A percentile compares a stretch with the other conserved stretches of the same genome.
Evolutionary conservation across 2,329 filamentous ascomycete genomes (phyloP).

Genomic region (Cladosporium sp.): DNA sequence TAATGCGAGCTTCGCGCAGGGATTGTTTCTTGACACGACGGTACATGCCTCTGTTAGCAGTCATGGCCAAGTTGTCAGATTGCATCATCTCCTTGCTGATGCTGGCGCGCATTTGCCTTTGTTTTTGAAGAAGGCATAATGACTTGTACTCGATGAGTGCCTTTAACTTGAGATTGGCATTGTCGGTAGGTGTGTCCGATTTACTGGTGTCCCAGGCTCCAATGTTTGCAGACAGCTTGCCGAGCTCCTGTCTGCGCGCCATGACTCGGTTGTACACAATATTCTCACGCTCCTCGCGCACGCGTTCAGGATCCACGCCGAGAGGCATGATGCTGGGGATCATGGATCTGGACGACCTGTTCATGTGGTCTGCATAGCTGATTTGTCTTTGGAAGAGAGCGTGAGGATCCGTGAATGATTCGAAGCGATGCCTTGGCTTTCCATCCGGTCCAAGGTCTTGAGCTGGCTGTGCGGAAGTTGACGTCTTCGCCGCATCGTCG

Average conservation of each 20-base stretch:
- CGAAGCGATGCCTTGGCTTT: slow-evolving; percentile 51
- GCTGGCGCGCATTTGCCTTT: slow-evolving; percentile 77
- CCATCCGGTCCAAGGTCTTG: slow-evolving; percentile 33
- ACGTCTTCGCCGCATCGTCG: slow-evolving; percentile 43
- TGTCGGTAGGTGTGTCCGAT: slow-evolving; percentile 64
- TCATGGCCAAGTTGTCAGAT: slow-evolving; percentile 95
- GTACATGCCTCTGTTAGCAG: slow-evolving; percentile 85
- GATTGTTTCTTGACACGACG: slow-evolving; percentile 97
- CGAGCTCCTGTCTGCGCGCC: slow-evolving; percentile 78
- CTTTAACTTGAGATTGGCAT: slow-evolving; percentile 81
- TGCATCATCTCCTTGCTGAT: slow-evolving; percentile 90
- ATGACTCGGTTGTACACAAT: slow-evolving; percentile 87
- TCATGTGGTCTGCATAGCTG: slow-evolving; percentile 73
- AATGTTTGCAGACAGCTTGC: slow-evolving; percentile 77
- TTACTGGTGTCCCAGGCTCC: slow-evolving; percentile 76
- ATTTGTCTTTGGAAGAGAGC: slow-evolving; percentile 54
- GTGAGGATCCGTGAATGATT: slow-evolving; percentile 72
- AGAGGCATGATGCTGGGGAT: slow-evolving; percentile 85
- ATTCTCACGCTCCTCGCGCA: slow-evolving; percentile 81
- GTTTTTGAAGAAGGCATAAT: slow-evolving; percentile 80
- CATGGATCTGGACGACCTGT: slow-evolving; percentile 70
- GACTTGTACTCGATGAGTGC: slow-evolving; percentile 95
- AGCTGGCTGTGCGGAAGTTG: slow-evolving; percentile 36
- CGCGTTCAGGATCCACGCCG: slow-evolving; percentile 79
- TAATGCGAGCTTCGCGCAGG: slow-evolving; percentile 89